These are phyloP conservation scores for Claviceps cyperi DNA, from an alignment of 2,329 filamentous ascomycete genomes.

Conservation along the genomic window DNA sequence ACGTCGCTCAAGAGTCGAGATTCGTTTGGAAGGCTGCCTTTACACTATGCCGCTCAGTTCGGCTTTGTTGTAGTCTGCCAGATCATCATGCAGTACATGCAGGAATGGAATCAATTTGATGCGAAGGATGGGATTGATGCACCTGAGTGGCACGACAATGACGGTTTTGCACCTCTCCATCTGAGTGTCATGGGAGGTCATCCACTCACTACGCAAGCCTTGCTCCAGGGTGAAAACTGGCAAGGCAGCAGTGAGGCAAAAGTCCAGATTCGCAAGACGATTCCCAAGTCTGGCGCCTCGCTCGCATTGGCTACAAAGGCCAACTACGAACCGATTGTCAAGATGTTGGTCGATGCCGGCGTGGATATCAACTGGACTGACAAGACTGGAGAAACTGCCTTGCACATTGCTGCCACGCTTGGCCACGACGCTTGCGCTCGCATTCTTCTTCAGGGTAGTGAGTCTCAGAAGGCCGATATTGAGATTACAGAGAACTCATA, in stretches of 20 bases:
- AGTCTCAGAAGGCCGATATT: slow-evolving; percentile 57
- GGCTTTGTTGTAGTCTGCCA: slow-evolving; percentile 86
- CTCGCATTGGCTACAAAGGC: slow-evolving; percentile 77
- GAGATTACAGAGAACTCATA: slow-evolving; percentile 73
- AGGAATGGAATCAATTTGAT: slow-evolving; percentile 77
- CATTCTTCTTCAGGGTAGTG: slow-evolving; percentile 56
- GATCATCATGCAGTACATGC: slow-evolving; percentile 76
- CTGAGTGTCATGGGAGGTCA: slow-evolving; percentile 87
- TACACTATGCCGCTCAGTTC: slow-evolving; percentile 92
- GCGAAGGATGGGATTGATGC: slow-evolving; percentile 77
- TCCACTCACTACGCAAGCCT: slow-evolving; percentile 64
- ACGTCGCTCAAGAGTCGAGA: slow-evolving; percentile 55
- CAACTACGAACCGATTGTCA: slow-evolving; percentile 72
- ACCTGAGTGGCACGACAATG: slow-evolving; percentile 76
- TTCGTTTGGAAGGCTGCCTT: slow-evolving; percentile 65
- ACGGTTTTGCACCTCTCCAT: slow-evolving; percentile 83
- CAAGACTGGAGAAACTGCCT: slow-evolving; percentile 73
- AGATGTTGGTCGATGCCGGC: slow-evolving; percentile 74
- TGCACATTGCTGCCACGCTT: slow-evolving; percentile 84
- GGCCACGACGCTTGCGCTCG: slow-evolving; percentile 70
- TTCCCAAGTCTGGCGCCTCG: slow-evolving; percentile 75
- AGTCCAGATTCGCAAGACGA: slow-evolving; percentile 48
- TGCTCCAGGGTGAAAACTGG: slow-evolving; percentile 72
- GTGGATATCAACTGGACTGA: slow-evolving; percentile 92
- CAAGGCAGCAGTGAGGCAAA: slow-evolving; percentile 48